Evolutionary conservation across 331 rosid species (phyloP).

Genomic region (Pyracantha coccinea): DNA sequence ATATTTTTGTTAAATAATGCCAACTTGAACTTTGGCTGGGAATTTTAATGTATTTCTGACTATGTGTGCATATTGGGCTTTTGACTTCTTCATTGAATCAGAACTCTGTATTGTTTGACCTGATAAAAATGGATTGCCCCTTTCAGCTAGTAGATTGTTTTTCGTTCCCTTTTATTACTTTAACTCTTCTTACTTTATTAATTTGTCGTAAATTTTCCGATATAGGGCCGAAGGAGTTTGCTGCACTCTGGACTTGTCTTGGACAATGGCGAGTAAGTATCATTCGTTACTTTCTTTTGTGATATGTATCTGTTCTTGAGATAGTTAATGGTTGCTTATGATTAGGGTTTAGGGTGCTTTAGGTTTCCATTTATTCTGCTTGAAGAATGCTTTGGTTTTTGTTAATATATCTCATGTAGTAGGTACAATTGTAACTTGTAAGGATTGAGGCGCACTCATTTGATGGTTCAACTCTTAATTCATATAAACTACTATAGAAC

Average conservation of each 20-base stretch:
- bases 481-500: neutral
- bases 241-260: slow-evolving; percentile 73
- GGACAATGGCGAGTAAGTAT: slow-evolving; percentile 83
- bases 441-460: neutral
- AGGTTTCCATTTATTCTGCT: neutral
- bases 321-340: neutral
- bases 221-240: slow-evolving; percentile 69
- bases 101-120: neutral
- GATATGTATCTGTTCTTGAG: neutral
- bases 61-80: neutral
- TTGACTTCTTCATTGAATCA: neutral
- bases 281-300: neutral
- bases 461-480: neutral
- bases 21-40: neutral
- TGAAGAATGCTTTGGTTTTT: neutral
- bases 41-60: neutral
- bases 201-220: slow-evolving; percentile 16
- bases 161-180: neutral
- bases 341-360: too few species aligned
- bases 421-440: neutral
- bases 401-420: neutral
- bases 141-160: neutral
- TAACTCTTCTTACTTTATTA: neutral
- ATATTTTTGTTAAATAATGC: neutral
- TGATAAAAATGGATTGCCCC: neutral